A percentile compares a stretch with the other conserved stretches of the same genome.
These are phyloP conservation scores for Corinectria fuckeliana DNA, from an alignment of 2,329 filamentous ascomycete species.

Conservation along the genomic window DNA sequence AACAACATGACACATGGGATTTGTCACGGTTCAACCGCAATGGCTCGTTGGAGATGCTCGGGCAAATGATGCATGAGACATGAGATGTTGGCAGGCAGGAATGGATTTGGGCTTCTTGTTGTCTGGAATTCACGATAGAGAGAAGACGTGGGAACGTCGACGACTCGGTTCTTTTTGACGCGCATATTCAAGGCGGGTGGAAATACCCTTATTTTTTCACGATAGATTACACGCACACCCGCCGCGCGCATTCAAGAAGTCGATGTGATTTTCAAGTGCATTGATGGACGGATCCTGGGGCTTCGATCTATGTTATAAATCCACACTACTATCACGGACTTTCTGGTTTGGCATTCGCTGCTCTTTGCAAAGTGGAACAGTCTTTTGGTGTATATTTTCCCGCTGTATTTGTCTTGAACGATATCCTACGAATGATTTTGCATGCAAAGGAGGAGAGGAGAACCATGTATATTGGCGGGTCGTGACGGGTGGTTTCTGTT, in stretches of 20 bases:
- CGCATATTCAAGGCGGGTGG: conserved; percentile 11
- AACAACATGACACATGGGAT: background rate
- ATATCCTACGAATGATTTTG: conserved; percentile 18
- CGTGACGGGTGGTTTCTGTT: background rate
- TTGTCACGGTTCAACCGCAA: background rate
- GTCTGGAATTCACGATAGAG: conserved; percentile 13
- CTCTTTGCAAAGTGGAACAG: background rate
- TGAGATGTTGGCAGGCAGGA: conserved; percentile 1
- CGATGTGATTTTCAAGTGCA: conserved; percentile 1
- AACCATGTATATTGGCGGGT: conserved; percentile 1
- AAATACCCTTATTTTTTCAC: conserved; percentile 13
- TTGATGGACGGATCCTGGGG: conserved; percentile 4
- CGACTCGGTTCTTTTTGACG: conserved; percentile 5
- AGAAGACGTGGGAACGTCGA: conserved; percentile 7
- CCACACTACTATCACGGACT: conserved; percentile 1
- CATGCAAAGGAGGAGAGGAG: background rate
- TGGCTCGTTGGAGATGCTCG: background rate
- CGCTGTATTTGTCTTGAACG: conserved; percentile 3
- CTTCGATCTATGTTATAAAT: conserved; percentile 1
- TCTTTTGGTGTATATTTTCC: background rate
- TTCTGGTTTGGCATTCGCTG: background rate
- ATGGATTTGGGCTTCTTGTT: conserved; percentile 3
- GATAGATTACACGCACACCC: conserved; percentile 18
- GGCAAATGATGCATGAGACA: conserved; percentile 4
- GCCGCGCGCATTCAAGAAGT: conserved; percentile 10